Percentiles rank a stretch among this genome's conserved stretches.
phyloP scores from a whole-genome alignment of 2,329 filamentous ascomycete genomes.

The Westerdykella sp. region DNA sequence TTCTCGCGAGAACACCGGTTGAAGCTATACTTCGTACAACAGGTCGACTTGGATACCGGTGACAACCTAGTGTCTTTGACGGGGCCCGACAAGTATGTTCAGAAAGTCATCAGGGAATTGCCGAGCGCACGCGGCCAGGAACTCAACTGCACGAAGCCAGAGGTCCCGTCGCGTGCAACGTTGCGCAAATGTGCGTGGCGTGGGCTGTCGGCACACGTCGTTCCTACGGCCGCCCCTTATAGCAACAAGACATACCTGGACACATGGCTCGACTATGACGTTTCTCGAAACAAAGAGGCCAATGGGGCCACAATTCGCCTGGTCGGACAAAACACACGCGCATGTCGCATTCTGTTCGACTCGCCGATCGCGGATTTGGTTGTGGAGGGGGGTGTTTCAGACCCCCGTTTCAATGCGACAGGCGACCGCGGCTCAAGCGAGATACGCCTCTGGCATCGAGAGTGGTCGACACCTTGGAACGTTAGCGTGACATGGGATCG shows the following conservation, averaged over 20 bases:
- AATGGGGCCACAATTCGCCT: slow-evolving; percentile 59
- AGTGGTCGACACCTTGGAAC: slow-evolving; percentile 70
- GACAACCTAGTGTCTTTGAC: slow-evolving; percentile 56
- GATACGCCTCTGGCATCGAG: slow-evolving; percentile 74
- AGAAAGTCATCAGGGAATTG: slow-evolving; percentile 58
- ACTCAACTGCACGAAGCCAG: slow-evolving; percentile 36
- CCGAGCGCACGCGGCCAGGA: slow-evolving; percentile 62
- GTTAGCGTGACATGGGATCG: slow-evolving; percentile 64
- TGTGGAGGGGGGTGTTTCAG: slow-evolving; percentile 56
- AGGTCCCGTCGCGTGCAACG: slow-evolving; percentile 42
- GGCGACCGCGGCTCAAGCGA: slow-evolving; percentile 59
- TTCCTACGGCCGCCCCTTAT: slow-evolving; percentile 34
- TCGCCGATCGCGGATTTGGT: slow-evolving; percentile 58
- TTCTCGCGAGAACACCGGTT: slow-evolving; percentile 74
- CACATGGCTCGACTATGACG: slow-evolving; percentile 61
- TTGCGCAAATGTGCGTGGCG: slow-evolving; percentile 65
- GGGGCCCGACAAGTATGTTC: slow-evolving; percentile 32
- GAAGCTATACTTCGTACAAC: slow-evolving; percentile 83
- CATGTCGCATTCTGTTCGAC: slow-evolving; percentile 69
- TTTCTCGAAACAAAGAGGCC: slow-evolving; percentile 43
- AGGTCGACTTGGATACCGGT: slow-evolving; percentile 66
- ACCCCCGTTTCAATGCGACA: slow-evolving; percentile 59
- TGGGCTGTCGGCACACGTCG: slow-evolving; percentile 61
- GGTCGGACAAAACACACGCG: slow-evolving; percentile 66
- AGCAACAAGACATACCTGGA: slow-evolving; percentile 22